Percentiles rank a stretch among this genome's conserved stretches.
Conservation (phyloP, 441 rosid genomes). For the Euphorbia celastroides region DNA sequence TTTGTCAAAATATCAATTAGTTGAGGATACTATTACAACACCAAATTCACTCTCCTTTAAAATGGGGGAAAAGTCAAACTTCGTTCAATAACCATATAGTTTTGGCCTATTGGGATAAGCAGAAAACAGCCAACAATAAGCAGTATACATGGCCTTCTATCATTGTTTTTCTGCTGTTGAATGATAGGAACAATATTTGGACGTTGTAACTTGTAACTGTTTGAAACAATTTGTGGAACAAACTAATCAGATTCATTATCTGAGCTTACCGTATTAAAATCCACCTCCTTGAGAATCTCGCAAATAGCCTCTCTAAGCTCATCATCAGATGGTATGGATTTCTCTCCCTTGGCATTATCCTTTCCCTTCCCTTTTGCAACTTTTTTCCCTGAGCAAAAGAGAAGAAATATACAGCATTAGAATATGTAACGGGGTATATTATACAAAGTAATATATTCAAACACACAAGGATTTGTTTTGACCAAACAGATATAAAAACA, state of each 20-base stretch:
- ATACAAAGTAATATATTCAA: neutral
- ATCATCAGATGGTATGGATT: conserved; percentile 39
- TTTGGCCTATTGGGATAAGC: neutral
- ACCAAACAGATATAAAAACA: neutral
- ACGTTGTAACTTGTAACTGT: no score
- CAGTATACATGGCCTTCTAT: neutral
- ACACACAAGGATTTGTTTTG: neutral
- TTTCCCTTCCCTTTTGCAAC: conserved; percentile 56
- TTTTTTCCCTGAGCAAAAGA: conserved; percentile 37
- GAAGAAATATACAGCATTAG: neutral
- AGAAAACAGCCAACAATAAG: neutral
- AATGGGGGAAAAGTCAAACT: neutral
- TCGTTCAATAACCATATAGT: neutral
- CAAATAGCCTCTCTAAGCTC: conserved; percentile 69
- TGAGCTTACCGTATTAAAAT: conserved; percentile 79
- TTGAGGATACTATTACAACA: neutral
- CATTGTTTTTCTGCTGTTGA: neutral
- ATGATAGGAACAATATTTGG: neutral
- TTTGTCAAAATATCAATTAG: neutral
- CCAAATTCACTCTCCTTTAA: neutral
- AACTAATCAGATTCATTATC: no score
- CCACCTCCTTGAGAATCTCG: conserved; percentile 78
- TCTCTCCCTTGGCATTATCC: conserved; percentile 34
- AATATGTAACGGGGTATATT: neutral
- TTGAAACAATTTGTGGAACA: no score